Evolutionary conservation across 805 yeast genomes (phyloP), one percentile per base, ranked within the genome.

Genomic region (Metschnikowia dekortorum): DNA sequence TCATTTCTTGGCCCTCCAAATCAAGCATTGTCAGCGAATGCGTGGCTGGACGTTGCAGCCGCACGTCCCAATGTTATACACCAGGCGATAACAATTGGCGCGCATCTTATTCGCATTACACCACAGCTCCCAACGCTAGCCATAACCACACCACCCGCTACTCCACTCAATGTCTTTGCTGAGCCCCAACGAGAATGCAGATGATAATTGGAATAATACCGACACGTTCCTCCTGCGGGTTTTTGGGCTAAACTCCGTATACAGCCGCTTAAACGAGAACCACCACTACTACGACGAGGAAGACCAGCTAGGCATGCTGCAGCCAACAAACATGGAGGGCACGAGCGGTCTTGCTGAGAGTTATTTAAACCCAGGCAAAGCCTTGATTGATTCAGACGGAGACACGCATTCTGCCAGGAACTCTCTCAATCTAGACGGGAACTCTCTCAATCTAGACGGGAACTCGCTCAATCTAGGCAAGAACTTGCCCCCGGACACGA

Each of bases 211-310:
- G 31, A 49, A 39, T 8, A 32, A 37, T 37, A 69, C 69, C 47
- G 82, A 81, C 57, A 83, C 87, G 6, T 83, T 83, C 59, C 70
- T 83, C 52, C 81, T 85, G 8, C 70, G 87, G 39, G 85, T 83
- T 22, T 82, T 83, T 65, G 88, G 87, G 4, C 66, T 74, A 36
- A 71, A 73, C 49, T 73, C 78, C 8, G 65, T 73, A 9, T 74
- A 74, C 56, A 73, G 68, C 54, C 75, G 69, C 52, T 57, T 70
- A 13, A 64, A 69, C 28, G 75, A 72, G 31, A 70, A 68, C 51
- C 68, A 67, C 56, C 72, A 66, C 42, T 71, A 64, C 61, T 70
- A 70, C 46, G 75, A 70, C 52, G 68, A 69, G 30, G 74, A 69
- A 36, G 46, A 43, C 32, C 54, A 50, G 36, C 48, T 52, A 11